Conservation (phyloP, 192 early-diverging fungal species). For the Coemansia sp. region DNA sequence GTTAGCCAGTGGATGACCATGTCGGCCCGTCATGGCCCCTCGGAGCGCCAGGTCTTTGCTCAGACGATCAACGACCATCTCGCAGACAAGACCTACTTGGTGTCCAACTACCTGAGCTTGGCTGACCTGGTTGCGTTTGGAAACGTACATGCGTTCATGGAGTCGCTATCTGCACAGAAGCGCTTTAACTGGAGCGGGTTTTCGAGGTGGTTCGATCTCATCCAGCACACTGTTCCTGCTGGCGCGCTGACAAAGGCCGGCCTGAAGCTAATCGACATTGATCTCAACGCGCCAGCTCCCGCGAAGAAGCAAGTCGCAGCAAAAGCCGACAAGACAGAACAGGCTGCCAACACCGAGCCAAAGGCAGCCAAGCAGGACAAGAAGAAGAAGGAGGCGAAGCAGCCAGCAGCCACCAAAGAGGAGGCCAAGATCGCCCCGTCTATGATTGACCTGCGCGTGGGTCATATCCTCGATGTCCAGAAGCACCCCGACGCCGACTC, state of each 20-base stretch:
- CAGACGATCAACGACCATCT: constrained; percentile 67
- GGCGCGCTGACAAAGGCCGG: constrained; percentile 51
- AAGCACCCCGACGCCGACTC: constrained; percentile 97
- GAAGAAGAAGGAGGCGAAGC: constrained; percentile 63
- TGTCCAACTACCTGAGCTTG: constrained; percentile 64
- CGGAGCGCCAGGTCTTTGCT: constrained; percentile 51
- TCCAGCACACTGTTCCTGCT: constrained; percentile 67
- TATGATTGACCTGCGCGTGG: constrained; percentile 93
- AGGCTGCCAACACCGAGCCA: constrained; percentile 18
- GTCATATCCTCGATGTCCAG: constrained; percentile 78
- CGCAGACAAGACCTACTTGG: constrained; percentile 67
- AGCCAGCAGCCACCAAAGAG: constrained; percentile 45
- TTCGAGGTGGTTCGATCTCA: constrained; percentile 78
- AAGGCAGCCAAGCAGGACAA: constrained; percentile 49
- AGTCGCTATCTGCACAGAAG: constrained; percentile 58
- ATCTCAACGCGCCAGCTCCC: constrained; percentile 56
- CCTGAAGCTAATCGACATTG: constrained; percentile 56
- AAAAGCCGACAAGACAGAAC: constrained; percentile 26
- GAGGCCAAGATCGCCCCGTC: constrained; percentile 64
- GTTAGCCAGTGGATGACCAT: constrained; percentile 59
- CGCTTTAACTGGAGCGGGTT: constrained; percentile 64
- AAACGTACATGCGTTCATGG: constrained; percentile 63
- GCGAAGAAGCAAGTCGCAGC: constrained; percentile 57
- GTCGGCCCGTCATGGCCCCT: constrained; percentile 46
- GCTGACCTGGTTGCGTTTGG: constrained; percentile 72